Conservation (phyloP, 2,329 filamentous ascomycete genomes). For the Aphanoascus verrucosus region DNA sequence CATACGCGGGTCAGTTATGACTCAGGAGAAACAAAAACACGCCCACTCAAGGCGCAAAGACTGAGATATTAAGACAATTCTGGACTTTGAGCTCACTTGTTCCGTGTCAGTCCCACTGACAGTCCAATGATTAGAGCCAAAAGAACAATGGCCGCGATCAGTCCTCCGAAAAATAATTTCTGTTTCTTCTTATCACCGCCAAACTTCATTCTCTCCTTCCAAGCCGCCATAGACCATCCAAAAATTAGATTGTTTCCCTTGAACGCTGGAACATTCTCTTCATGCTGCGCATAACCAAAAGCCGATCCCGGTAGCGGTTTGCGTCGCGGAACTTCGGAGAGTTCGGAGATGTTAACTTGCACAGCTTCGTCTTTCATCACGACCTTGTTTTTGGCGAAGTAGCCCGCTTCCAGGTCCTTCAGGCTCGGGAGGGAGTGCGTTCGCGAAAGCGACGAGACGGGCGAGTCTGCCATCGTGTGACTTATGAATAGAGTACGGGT, state of each 20-base stretch:
- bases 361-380: constrained; percentile 10
- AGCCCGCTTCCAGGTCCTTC: constrained; percentile 10
- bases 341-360: constrained; percentile 9
- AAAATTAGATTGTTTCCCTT: not conserved
- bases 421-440: constrained; percentile 6
- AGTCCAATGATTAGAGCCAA: constrained; percentile 28
- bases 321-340: constrained; percentile 14
- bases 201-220: not conserved
- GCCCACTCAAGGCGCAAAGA: too few relatives aligned
- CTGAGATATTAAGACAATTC: not conserved
- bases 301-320: constrained; percentile 16
- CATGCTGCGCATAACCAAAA: not conserved
- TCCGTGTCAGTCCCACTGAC: constrained; percentile 25
- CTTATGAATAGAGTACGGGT: not conserved
- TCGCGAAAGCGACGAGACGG: constrained; percentile 6
- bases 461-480: not conserved
- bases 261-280: not conserved
- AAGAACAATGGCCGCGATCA: constrained; percentile 17
- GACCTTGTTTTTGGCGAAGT: not conserved
- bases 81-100: constrained; percentile 8
- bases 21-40: not conserved
- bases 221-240: not conserved
- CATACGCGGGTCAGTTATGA: not conserved
- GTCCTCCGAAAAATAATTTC: constrained; percentile 11
- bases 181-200: constrained; percentile 11